phyloP scores from a whole-genome alignment of 23 red algal genomes.

The Gracilariopsis chorda region DNA sequence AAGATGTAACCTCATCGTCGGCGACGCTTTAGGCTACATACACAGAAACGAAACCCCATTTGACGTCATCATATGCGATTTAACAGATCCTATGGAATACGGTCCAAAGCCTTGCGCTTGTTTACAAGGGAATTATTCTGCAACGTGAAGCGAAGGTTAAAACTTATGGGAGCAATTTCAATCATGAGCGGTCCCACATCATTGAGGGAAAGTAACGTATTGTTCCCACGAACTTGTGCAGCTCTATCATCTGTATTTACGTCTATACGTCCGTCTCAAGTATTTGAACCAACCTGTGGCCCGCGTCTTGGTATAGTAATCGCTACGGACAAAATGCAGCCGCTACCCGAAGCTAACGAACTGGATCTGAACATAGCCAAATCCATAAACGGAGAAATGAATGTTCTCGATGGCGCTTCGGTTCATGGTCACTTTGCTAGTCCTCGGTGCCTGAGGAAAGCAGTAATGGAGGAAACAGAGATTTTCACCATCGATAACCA shows the following conservation, averaged over 20 bases:
- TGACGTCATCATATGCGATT: conserved; percentile 94
- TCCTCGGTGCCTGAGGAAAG: conserved; percentile 10
- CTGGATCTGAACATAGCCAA: conserved; percentile 12
- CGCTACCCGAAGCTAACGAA: neutral
- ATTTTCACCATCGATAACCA: conserved; percentile 1
- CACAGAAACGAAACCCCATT: conserved; percentile 29
- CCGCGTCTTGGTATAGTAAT: conserved; percentile 63
- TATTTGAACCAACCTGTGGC: conserved; percentile 69
- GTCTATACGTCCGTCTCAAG: conserved; percentile 55
- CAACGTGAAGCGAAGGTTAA: conserved; percentile 49
- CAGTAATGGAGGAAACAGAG: conserved; percentile 26
- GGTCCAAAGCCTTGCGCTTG: conserved; percentile 68
- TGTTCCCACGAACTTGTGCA: conserved; percentile 63
- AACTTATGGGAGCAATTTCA: conserved; percentile 61
- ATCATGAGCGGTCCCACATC: conserved; percentile 80
- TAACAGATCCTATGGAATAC: conserved; percentile 96
- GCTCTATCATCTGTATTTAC: conserved; percentile 67
- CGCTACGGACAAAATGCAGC: neutral
- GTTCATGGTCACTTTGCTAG: conserved; percentile 39
- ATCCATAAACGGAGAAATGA: conserved; percentile 22
- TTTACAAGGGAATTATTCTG: conserved; percentile 89
- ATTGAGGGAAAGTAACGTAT: conserved; percentile 58
- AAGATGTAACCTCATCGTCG: conserved; percentile 46
- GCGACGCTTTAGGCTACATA: conserved; percentile 74
- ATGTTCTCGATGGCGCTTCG: conserved; percentile 33